Percentiles rank a stretch among this genome's conserved stretches.
Conservation (phyloP, 2,329 filamentous ascomycete species). For the Hyphodiscus sp. region DNA sequence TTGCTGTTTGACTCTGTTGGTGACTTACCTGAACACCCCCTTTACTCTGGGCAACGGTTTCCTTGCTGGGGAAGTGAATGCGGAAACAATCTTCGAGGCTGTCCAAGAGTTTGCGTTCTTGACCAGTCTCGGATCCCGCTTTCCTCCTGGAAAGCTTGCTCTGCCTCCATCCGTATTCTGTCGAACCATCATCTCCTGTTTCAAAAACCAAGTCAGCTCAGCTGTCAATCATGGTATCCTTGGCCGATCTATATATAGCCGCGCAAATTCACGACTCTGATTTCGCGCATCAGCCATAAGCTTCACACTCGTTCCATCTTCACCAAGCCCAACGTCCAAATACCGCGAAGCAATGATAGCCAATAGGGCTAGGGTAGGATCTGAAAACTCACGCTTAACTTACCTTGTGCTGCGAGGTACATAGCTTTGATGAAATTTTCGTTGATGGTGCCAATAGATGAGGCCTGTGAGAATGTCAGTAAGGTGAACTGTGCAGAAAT, state of each 20-base stretch:
- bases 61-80: constrained; percentile 73
- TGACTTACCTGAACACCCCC: constrained; percentile 51
- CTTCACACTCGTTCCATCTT: not conserved
- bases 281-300: not conserved
- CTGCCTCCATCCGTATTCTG: constrained; percentile 36
- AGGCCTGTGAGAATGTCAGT: constrained; percentile 44
- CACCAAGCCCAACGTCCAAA: not conserved
- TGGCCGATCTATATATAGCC: not conserved
- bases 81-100: constrained; percentile 47
- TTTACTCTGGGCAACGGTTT: constrained; percentile 60
- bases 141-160: constrained; percentile 17
- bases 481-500: not conserved
- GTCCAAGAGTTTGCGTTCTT: constrained; percentile 19
- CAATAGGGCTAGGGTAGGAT: not conserved
- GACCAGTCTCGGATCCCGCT: constrained; percentile 8
- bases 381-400: not conserved
- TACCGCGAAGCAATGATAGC: not conserved
- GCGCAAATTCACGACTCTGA: not conserved
- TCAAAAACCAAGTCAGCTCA: constrained; percentile 5
- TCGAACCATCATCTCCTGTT: constrained; percentile 40
- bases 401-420: constrained; percentile 52
- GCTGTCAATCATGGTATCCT: not conserved
- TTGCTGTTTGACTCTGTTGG: not conserved
- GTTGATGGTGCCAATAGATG: constrained; percentile 75
- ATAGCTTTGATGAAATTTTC: constrained; percentile 56